A percentile compares a stretch with the other conserved stretches of the same genome.
phyloP scores from a whole-genome alignment of 345 rosid species.

The Ceriops decandra region DNA sequence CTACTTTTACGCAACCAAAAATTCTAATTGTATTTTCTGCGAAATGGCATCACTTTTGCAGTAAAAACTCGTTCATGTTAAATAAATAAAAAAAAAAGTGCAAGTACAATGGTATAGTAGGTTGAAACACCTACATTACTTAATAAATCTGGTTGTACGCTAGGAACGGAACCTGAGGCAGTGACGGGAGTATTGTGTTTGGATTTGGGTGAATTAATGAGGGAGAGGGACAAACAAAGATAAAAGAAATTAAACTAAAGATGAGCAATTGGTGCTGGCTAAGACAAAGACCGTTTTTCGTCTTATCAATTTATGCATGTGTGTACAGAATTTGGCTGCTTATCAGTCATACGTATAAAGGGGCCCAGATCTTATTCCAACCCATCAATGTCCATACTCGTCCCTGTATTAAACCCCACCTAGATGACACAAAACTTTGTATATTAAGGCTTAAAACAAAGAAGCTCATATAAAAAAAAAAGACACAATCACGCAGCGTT shows the following conservation, averaged over 20 bases:
- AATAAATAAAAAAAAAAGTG: not conserved
- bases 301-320: conserved; percentile 30
- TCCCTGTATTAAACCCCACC: not conserved
- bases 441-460: not conserved
- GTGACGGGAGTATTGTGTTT: not conserved
- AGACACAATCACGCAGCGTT: not conserved
- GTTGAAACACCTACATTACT: too few species aligned
- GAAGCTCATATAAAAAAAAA: not conserved
- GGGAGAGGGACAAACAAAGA: not conserved
- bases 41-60: too few species aligned
- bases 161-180: not conserved
- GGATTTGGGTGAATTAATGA: not conserved
- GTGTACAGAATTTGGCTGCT: conserved; percentile 25
- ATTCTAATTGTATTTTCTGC: too few species aligned
- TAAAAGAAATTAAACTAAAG: not conserved
- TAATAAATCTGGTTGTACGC: too few species aligned
- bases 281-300: conserved; percentile 39
- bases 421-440: not conserved
- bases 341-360: conserved; percentile 13
- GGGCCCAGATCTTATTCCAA: conserved; percentile 16
- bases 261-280: conserved; percentile 18
- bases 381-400: not conserved
- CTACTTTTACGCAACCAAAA: too few species aligned
- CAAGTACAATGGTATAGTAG: too few species aligned
- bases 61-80: not conserved